phyloP scores from a whole-genome alignment of 495 filamentous ascomycete species.

The Daldinia vernicosa region DNA sequence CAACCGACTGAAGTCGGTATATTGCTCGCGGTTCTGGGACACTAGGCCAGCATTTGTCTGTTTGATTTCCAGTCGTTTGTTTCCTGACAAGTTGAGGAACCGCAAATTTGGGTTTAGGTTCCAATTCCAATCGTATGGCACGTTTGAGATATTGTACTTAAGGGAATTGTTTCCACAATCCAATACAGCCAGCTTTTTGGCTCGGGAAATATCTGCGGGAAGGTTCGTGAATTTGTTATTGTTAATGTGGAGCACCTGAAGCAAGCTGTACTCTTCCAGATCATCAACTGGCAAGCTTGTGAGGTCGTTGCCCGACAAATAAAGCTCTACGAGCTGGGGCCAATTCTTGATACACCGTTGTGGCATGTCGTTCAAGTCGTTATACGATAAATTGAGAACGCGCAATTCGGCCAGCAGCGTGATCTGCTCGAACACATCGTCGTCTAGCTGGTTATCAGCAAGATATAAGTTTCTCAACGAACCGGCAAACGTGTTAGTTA shows the following conservation, averaged over 20 bases:
- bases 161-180: conserved; percentile 96
- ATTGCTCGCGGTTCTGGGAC: conserved; percentile 69
- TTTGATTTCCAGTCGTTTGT: conserved; percentile 97
- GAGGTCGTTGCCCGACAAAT: conserved; percentile 94
- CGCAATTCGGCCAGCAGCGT: conserved; percentile 83
- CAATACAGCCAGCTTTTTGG: conserved; percentile 86
- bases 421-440: conserved; percentile 93
- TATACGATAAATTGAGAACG: conserved; percentile 93
- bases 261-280: conserved; percentile 82
- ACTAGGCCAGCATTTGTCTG: conserved; percentile 64
- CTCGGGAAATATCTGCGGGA: conserved; percentile 93
- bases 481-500: conserved; percentile 83
- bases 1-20: conserved; percentile 91
- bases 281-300: conserved; percentile 93
- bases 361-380: conserved; percentile 90
- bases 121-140: conserved; percentile 99
- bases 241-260: conserved; percentile 95
- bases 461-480: conserved; percentile 85
- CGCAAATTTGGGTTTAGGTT: conserved; percentile 95
- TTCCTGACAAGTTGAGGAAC: conserved; percentile 96
- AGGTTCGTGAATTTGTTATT: conserved; percentile 97
- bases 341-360: conserved; percentile 85
- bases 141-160: conserved; percentile 99
- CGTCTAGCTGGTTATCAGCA: conserved; percentile 91
- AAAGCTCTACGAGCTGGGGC: conserved; percentile 88